Base-by-base conservation (phyloP, 2,329 filamentous ascomycete species). In the Triangularia verruculosa region DNA sequence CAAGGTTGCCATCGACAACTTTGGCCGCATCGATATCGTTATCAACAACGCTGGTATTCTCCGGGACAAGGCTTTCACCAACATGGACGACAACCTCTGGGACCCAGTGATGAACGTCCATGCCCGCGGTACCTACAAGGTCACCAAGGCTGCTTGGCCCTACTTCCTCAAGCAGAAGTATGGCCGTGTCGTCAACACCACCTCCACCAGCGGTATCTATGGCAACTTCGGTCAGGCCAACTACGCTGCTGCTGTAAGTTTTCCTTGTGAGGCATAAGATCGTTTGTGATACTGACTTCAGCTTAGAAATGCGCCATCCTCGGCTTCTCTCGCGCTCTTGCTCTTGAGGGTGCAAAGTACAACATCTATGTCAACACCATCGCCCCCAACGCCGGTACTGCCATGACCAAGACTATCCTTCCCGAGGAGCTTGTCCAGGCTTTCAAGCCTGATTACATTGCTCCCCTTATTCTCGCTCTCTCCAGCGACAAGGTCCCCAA, bases 191-290 rank as follows among this genome's bases (percentile, higher is more conserved):
- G 84, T 99, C 74, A 99, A 99, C 84, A 99, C 95, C 56, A 95
- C 95, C 47, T 96, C 92, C 34, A 98, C 95, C 57, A 96, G 91
- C 72, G 95, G 95, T 78, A 96, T 99, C 78, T 99, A 99, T 76
- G 95, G 95, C 71, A 99, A 97, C 85, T 99, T 99, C 76, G 95
- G 95, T 67, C 95, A 99, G 80, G 92, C 94, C 73, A 99, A 99
- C 84, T 99, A 99, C 78, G 86, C 95, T 67, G 92, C 94, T 64
- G 91, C 91, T 63, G 88, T 91, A 84, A 81, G 88, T 83, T 43
- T 8, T 43, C 30, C n/a, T 30, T 11, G n/a, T 57, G 27, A n/a
- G 20, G 20, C 27, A 5, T 28, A 9, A 27, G 5, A 51, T 6
- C 30, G 24, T 22, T 2, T 9, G 7, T 1, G 12, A 13, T 22